Evolutionary conservation across 768 basidiomycete genomes (phyloP).

Genomic region (Pholiota microspora): DNA sequence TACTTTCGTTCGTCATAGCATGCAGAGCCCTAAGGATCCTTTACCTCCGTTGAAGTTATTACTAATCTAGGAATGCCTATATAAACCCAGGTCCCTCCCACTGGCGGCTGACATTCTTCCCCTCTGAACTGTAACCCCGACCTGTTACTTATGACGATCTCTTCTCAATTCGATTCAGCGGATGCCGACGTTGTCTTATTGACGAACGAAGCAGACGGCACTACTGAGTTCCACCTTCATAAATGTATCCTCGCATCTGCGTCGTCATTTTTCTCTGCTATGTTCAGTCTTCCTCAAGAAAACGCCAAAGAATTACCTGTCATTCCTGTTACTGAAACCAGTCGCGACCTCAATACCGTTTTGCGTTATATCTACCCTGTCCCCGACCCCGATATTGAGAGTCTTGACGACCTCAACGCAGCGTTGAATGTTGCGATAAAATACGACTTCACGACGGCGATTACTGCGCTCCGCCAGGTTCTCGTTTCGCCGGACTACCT

Average conservation of each 20-base stretch:
- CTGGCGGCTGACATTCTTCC: background rate
- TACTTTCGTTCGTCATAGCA: background rate
- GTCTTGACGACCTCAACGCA: constrained; percentile 51
- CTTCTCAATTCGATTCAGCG: constrained; percentile 29
- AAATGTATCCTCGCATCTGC: constrained; percentile 58
- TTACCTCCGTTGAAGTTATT: background rate
- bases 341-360: constrained; percentile 42
- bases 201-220: constrained; percentile 25
- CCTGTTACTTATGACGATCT: background rate
- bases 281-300: constrained; percentile 64
- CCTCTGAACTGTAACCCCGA: background rate
- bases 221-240: constrained; percentile 58
- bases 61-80: background rate
- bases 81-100: background rate
- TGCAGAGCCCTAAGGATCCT: background rate
- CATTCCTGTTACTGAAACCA: constrained; percentile 55
- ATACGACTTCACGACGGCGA: constrained; percentile 55
- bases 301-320: constrained; percentile 32
- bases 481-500: constrained; percentile 53
- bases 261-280: constrained; percentile 66
- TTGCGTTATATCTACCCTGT: constrained; percentile 64
- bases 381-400: constrained; percentile 47
- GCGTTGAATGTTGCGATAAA: constrained; percentile 57
- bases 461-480: constrained; percentile 45
- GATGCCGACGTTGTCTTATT: constrained; percentile 27